These are phyloP conservation scores for Amphicarpaea edgeworthii DNA, from an alignment of 306 rosid species.

Conservation along the genomic window DNA sequence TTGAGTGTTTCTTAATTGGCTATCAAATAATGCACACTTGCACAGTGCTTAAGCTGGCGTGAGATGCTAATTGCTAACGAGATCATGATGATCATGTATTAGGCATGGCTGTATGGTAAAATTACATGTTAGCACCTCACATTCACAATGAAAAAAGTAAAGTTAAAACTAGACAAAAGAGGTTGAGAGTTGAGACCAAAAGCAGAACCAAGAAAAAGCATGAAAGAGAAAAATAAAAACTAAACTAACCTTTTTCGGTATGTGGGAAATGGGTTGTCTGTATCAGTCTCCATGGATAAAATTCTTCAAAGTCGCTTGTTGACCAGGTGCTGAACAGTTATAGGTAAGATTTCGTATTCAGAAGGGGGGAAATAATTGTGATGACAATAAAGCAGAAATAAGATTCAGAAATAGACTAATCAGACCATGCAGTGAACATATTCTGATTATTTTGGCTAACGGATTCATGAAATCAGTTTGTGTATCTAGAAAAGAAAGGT, in stretches of 20 bases:
- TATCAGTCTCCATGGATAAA: slow-evolving; percentile 56
- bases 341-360: slow-evolving; percentile 41
- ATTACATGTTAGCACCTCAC: slow-evolving; percentile 67
- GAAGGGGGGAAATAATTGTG: background rate
- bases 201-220: slow-evolving; percentile 68
- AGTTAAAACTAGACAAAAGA: slow-evolving; percentile 60
- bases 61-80: slow-evolving; percentile 53
- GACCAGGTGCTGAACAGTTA: slow-evolving; percentile 62
- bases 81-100: slow-evolving; percentile 54
- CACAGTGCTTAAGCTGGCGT: slow-evolving; percentile 52
- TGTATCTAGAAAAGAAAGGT: slow-evolving; percentile 37
- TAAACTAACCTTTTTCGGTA: slow-evolving; percentile 82
- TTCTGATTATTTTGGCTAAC: slow-evolving; percentile 42
- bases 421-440: slow-evolving; percentile 42
- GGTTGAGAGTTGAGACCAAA: slow-evolving; percentile 54
- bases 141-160: slow-evolving; percentile 61
- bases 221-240: slow-evolving; percentile 34
- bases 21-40: slow-evolving; percentile 54
- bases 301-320: slow-evolving; percentile 64
- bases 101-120: slow-evolving; percentile 51
- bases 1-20: slow-evolving; percentile 57
- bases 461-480: slow-evolving; percentile 36
- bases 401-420: slow-evolving; percentile 33
- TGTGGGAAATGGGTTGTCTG: slow-evolving; percentile 83
- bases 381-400: slow-evolving; percentile 31